Evolutionary conservation across 495 filamentous ascomycete genomes (phyloP).

Genomic region (Achaetomiella virescens): DNA sequence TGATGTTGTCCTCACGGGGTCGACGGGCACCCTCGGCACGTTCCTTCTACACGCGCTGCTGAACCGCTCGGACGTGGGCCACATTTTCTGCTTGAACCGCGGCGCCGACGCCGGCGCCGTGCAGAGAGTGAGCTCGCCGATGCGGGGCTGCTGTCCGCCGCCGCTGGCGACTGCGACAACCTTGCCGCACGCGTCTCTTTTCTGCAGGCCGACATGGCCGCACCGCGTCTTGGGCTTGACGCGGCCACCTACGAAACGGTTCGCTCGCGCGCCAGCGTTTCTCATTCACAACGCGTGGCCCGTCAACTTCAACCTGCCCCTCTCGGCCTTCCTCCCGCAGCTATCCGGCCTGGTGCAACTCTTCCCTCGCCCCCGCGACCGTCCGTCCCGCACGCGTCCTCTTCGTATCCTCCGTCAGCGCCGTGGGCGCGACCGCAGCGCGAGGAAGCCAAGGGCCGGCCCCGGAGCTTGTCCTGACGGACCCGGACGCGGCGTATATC

Average conservation of each 20-base stretch:
- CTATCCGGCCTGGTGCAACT: constrained; percentile 41
- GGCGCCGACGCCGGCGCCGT: neutral
- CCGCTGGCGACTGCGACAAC: neutral
- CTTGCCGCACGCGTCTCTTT: neutral
- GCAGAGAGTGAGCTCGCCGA: neutral
- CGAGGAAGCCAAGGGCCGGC: neutral
- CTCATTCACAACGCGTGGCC: constrained; percentile 45
- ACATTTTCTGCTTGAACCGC: constrained; percentile 47
- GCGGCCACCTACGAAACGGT: constrained; percentile 5
- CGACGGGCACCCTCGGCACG: constrained; percentile 45
- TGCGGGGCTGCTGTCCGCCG: neutral
- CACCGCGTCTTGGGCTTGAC: constrained; percentile 9
- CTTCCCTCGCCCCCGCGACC: constrained; percentile 33
- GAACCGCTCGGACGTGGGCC: constrained; percentile 18
- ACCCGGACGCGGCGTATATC: neutral
- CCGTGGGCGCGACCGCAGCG: constrained; percentile 14
- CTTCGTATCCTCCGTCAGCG: constrained; percentile 44
- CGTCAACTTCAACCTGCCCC: constrained; percentile 40
- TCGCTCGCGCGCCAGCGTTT: constrained; percentile 17
- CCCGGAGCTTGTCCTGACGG: neutral
- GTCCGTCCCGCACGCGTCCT: constrained; percentile 26
- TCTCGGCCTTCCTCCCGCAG: constrained; percentile 32
- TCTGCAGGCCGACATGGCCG: neutral
- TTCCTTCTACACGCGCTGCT: constrained; percentile 38
- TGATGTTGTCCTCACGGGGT: constrained; percentile 42